phyloP scores from a whole-genome alignment of 2,329 filamentous ascomycete genomes.

The Didymella segeticola region DNA sequence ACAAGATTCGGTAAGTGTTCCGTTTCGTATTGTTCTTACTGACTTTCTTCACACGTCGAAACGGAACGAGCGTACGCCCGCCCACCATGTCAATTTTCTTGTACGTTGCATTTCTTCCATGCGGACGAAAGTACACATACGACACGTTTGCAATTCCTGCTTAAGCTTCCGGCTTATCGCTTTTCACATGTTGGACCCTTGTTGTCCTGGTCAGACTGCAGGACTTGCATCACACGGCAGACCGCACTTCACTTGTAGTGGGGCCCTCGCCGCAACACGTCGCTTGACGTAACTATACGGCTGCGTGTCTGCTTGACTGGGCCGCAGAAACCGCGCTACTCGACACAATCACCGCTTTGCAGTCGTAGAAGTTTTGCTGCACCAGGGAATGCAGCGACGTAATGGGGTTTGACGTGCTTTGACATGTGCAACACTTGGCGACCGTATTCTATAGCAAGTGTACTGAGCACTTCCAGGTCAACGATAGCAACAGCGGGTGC shows the following conservation, averaged over 20 bases:
- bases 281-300: conserved; percentile 43
- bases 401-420: background rate
- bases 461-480: too few relatives aligned
- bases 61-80: background rate
- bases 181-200: conserved; percentile 22
- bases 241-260: conserved; percentile 24
- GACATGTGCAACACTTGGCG: background rate
- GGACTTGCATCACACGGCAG: conserved; percentile 26
- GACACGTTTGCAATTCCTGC: background rate
- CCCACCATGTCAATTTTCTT: background rate
- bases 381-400: background rate
- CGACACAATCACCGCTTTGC: background rate
- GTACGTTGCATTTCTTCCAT: background rate
- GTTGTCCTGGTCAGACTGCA: conserved; percentile 12
- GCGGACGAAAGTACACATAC: background rate
- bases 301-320: conserved; percentile 5
- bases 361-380: background rate
- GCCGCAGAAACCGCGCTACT: background rate
- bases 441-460: background rate
- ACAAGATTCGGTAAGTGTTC: conserved; percentile 9
- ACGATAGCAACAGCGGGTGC: background rate
- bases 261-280: conserved; percentile 29
- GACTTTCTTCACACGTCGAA: background rate
- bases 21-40: background rate
- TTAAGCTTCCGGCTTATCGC: conserved; percentile 19